These are phyloP conservation scores for Linaria vulgaris DNA, from an alignment of 257 asterid genomes.

Conservation along the genomic window DNA sequence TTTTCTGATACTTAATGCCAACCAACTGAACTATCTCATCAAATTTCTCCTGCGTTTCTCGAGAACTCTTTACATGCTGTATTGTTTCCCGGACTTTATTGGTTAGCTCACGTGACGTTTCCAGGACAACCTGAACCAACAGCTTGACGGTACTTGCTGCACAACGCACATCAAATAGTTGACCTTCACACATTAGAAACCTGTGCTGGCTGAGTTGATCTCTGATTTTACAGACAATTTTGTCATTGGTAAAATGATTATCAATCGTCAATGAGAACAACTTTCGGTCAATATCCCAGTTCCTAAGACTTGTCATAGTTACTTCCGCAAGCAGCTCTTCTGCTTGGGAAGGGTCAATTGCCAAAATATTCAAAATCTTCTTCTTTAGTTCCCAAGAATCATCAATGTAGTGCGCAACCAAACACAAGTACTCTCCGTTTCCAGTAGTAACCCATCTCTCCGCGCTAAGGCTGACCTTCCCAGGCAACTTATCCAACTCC, in stretches of 20 bases:
- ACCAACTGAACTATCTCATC: conserved; percentile 60
- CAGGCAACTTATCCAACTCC: conserved; percentile 78
- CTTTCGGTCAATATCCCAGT: conserved; percentile 84
- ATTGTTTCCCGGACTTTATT: conserved; percentile 70
- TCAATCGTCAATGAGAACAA: conserved; percentile 81
- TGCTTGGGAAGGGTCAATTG: conserved; percentile 64
- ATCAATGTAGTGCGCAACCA: conserved; percentile 79
- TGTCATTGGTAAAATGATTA: conserved; percentile 53
- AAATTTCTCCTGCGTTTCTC: conserved; percentile 67
- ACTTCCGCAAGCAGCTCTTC: conserved; percentile 66
- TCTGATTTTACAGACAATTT: conserved; percentile 57
- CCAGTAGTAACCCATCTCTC: conserved; percentile 68
- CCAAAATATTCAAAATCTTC: conserved; percentile 63
- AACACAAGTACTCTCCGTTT: conserved; percentile 62
- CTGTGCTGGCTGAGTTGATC: conserved; percentile 75
- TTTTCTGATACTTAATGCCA: conserved; percentile 52
- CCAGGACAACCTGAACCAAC: conserved; percentile 75
- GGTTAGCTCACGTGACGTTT: conserved; percentile 59
- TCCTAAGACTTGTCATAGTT: conserved; percentile 62
- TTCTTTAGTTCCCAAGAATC: conserved; percentile 76
- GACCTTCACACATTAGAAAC: conserved; percentile 85
- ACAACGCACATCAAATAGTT: conserved; percentile 79
- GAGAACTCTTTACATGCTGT: conserved; percentile 65
- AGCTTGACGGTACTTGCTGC: conserved; percentile 80
- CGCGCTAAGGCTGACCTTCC: conserved; percentile 77